Evolutionary conservation across 345 rosid species (phyloP), one percentile per base, ranked within the genome.

Genomic region (Aquilaria malaccensis): DNA sequence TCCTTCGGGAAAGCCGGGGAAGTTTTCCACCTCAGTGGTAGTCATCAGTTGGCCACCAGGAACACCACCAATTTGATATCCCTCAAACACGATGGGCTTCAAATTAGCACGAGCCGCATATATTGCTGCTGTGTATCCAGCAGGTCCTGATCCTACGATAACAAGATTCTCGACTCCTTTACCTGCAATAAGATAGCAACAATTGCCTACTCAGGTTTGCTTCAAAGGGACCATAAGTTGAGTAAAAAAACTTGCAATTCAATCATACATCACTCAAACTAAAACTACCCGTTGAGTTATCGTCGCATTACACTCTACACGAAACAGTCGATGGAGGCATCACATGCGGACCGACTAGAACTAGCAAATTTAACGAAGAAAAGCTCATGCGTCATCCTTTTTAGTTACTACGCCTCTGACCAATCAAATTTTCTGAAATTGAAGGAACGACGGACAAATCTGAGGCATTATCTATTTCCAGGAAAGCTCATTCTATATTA

Each of bases 11-110:
- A 93, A 93, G 13, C 99, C 97, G 11, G 99, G 97, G 50, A 87
- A 93, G 70, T 93, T 93, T 83, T 93, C 99, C 66, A 93, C 99
- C 71, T 93, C 97, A 61, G 96, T 89, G 49, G 99, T 93, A 6
- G 97, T 93, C 97, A 93, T 93, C 83, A 93, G 69, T 54, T 93
- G 99, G 41, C 99, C 99, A 30, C 99, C 99, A 33, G 99, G 97
- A 67, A 93, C 99, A 72, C 97, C 99, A 55, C 97, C 99, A 57
- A 82, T 71, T 73, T 89, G 99, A 84, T 81, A 93, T 43, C 99
- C 99, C 71, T 93, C 97, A 50, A 93, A 93, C 14, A 93, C 97
- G 55, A 93, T 79, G 41, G 99, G 99, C 69, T 93, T 93, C 80
- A 93, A 80, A 83, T 93, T 93, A n/a, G 99, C 99, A 29, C 99